These are phyloP conservation scores for Hordeum vulgare DNA, from an alignment of 176 grass and related monocot genomes.

Conservation along the genomic window MorexV3_pseudomolecules_assembly NC_058519.1:603939769-603940268, in stretches of 20 bases:
- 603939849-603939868: constrained; percentile 26
- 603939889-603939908: constrained; percentile 24
- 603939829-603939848: constrained; percentile 34
- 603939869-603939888: constrained; percentile 24
- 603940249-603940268: constrained; percentile 33
- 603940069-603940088: constrained; percentile 25
- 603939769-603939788: constrained; percentile 54
- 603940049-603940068: constrained; percentile 56
- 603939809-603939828: constrained; percentile 35
- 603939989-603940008: constrained; percentile 28
- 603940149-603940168: constrained; percentile 63
- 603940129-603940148: constrained; percentile 54
- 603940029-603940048: constrained; percentile 48
- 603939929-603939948: constrained; percentile 45
- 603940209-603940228: constrained; percentile 11
- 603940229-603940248: constrained; percentile 22
- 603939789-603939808: constrained; percentile 30
- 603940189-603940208: constrained; percentile 15
- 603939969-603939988: constrained; percentile 1
- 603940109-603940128: constrained; percentile 25
- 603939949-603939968: constrained; percentile 37
- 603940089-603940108: constrained; percentile 30
- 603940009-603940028: constrained; percentile 30
- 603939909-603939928: constrained; percentile 12
- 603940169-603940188: constrained; percentile 39